These are phyloP conservation scores for Linnemannia hyalina DNA, from an alignment of 192 early-diverging fungal genomes.

Conservation along the genomic window DNA sequence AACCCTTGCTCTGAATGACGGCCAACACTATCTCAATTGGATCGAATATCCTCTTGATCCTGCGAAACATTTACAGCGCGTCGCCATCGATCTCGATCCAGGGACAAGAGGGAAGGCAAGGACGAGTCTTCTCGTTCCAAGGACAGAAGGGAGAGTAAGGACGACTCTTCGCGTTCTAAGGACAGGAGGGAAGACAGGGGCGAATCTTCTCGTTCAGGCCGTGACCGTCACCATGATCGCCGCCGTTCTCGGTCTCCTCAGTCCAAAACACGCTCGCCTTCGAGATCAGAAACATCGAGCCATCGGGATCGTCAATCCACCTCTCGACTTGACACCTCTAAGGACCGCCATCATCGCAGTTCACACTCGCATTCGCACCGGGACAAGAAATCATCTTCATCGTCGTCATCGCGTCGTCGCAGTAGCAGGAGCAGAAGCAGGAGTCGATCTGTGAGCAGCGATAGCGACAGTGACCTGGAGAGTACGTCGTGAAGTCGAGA, in stretches of 20 bases:
- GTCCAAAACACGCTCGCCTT: slow-evolving; percentile 22
- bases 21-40: background rate
- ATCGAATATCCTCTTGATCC: background rate
- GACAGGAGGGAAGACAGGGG: background rate
- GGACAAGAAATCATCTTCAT: slow-evolving; percentile 10
- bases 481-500: background rate
- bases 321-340: slow-evolving; percentile 9
- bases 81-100: slow-evolving; percentile 34
- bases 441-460: slow-evolving; percentile 24
- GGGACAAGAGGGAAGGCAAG: slow-evolving; percentile 10
- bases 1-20: background rate
- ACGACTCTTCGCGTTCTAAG: background rate
- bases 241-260: slow-evolving; percentile 24
- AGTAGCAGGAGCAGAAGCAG: slow-evolving; percentile 20
- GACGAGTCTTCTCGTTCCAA: background rate
- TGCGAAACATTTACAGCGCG: slow-evolving; percentile 6
- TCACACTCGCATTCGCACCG: slow-evolving; percentile 4
- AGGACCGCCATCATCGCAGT: slow-evolving; percentile 14
- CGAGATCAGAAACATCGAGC: slow-evolving; percentile 21
- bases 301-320: slow-evolving; percentile 10
- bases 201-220: background rate
- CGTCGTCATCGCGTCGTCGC: slow-evolving; percentile 7
- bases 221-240: background rate
- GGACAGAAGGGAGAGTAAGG: background rate
- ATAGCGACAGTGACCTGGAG: slow-evolving; percentile 9